These are phyloP conservation scores for Malus asiatica DNA, from an alignment of 306 rosid genomes.

Conservation along the genomic window DNA sequence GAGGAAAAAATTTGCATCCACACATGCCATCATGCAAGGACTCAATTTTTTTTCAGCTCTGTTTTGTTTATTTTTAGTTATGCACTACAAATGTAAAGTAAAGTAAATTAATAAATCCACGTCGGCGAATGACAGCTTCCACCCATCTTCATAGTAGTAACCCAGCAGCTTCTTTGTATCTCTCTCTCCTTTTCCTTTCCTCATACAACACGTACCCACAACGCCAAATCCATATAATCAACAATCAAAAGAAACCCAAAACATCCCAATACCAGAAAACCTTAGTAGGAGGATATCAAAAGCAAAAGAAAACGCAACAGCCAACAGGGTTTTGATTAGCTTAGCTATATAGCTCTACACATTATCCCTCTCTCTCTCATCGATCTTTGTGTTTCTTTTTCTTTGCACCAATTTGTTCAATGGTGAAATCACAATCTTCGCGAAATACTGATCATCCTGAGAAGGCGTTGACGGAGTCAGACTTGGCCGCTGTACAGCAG, in stretches of 20 bases:
- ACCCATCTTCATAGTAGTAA: conserved; percentile 32
- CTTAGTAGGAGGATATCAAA: neutral
- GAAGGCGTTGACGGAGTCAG: conserved; percentile 22
- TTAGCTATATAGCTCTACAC: too few relatives aligned
- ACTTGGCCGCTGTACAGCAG: conserved; percentile 32
- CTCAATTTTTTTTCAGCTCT: too few relatives aligned
- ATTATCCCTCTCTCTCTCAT: neutral
- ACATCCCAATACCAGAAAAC: neutral
- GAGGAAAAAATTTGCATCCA: too few relatives aligned
- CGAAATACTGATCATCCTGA: neutral
- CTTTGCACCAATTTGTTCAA: neutral
- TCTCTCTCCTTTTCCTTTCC: neutral
- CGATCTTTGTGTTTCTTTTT: neutral
- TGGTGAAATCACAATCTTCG: neutral
- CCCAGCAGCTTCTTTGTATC: conserved; percentile 31
- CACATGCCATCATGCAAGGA: too few relatives aligned
- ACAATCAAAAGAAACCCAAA: neutral
- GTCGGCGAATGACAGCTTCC: neutral
- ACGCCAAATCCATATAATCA: conserved; percentile 8
- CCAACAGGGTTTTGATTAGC: too few relatives aligned
- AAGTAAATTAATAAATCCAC: neutral
- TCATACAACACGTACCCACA: conserved; percentile 16
- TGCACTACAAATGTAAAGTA: too few relatives aligned
- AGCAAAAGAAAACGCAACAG: too few relatives aligned
- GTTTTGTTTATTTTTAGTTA: too few relatives aligned